Evolutionary conservation across 2,329 filamentous ascomycete species (phyloP).

Genomic region (Talaromyces sp.): DNA sequence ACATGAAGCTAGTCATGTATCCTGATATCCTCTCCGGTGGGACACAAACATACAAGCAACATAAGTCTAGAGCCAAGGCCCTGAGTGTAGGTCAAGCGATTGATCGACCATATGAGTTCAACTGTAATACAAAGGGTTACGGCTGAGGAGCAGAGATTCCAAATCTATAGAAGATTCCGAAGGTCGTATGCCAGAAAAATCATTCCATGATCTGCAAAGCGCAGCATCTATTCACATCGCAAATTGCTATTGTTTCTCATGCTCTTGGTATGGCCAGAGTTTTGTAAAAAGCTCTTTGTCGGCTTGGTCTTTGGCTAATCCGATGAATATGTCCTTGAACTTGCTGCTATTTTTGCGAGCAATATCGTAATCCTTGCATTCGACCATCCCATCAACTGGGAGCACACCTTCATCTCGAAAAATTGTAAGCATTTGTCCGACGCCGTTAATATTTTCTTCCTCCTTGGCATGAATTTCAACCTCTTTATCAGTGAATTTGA

Average conservation of each 20-base stretch:
- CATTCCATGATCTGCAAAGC: too few species aligned
- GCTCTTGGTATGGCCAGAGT: constrained; percentile 17
- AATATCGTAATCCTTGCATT: constrained; percentile 19
- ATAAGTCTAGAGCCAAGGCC: too few species aligned
- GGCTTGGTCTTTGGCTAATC: background rate
- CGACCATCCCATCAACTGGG: constrained; percentile 28
- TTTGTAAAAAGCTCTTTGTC: constrained; percentile 3
- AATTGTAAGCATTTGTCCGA: constrained; percentile 23
- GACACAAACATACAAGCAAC: too few species aligned
- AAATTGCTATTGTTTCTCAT: background rate
- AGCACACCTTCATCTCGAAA: constrained; percentile 23
- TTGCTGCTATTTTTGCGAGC: background rate
- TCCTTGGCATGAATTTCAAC: constrained; percentile 21
- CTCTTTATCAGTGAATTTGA: constrained; percentile 14
- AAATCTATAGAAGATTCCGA: too few species aligned
- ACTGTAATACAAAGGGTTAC: too few species aligned
- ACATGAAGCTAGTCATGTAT: too few species aligned
- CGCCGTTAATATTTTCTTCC: constrained; percentile 25
- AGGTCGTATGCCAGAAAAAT: too few species aligned
- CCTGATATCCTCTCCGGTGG: too few species aligned
- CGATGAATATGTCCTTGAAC: constrained; percentile 2
- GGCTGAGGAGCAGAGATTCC: too few species aligned
- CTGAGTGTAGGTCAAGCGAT: too few species aligned
- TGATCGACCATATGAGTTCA: too few species aligned
- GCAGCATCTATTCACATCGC: background rate